These are phyloP conservation scores for Ustilago lituana DNA, from an alignment of 1,284 basidiomycete genomes.

Conservation along the genomic window DNA sequence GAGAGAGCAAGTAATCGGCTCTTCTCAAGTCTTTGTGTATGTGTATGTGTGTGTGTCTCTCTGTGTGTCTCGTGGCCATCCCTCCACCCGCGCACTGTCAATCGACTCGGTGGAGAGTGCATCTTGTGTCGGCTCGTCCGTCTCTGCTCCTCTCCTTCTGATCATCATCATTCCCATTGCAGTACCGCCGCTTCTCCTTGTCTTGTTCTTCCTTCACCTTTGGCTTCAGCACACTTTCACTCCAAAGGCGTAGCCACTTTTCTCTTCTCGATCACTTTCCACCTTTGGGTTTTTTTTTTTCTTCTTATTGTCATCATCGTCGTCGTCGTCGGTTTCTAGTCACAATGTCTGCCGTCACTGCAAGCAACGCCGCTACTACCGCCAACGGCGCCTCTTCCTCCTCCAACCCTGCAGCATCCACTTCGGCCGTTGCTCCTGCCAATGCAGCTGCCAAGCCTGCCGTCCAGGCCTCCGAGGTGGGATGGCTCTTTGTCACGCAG, in stretches of 20 bases:
- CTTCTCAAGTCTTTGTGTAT: no score
- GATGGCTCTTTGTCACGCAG: slow-evolving; percentile 68
- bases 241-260: neutral
- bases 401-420: slow-evolving; percentile 19
- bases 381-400: slow-evolving; percentile 20
- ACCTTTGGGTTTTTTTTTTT: neutral
- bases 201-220: neutral
- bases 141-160: no score
- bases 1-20: neutral
- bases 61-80: no score
- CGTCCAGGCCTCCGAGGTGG: slow-evolving; percentile 64
- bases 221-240: no score
- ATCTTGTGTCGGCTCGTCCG: no score
- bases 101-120: no score
- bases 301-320: neutral
- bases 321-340: neutral
- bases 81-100: no score
- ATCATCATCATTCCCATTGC: slow-evolving; percentile 1
- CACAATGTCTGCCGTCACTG: slow-evolving; percentile 39
- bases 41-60: no score
- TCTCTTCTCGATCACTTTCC: neutral
- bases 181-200: neutral
- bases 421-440: slow-evolving; percentile 20
- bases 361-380: slow-evolving; percentile 35
- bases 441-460: slow-evolving; percentile 35